Evolutionary conservation across 78 protist species (phyloP), one percentile per base, ranked within the genome.

Genomic region (Planoprotostelium fungivorum): DNA sequence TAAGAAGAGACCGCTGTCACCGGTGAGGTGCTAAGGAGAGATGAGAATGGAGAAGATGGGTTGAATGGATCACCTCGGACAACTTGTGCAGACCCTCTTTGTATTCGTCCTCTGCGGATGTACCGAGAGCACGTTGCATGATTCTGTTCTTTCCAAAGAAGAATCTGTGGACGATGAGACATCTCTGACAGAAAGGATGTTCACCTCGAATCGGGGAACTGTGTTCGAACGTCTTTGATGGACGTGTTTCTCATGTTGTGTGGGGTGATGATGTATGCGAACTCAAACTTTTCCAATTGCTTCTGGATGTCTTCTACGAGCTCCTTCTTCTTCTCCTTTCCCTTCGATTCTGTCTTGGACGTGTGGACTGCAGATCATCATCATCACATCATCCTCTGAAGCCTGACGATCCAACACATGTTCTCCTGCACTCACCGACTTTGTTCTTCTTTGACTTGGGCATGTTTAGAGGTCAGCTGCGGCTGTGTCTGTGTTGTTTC

Each of bases 81-180:
- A 97, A 29, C 73, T 91, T 38, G 87, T 37, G 87, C 25, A 96
- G 51, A 89, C 93, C 90, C 1, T 87, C 87, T 31, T 35, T 86
- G 25, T 83, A 28, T 89, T 96, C 97, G 29, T 91, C 91, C 84
- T 87, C 87, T 5, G 38, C 89, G 25, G 93, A 1, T n/a, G 63
- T 28, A 73, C 99, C 99, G 37, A 97, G 85, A 25, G 98, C 98
- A 16, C 89, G 35, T 0, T 89, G 37, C 92, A 98, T 91, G 39
- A 97, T 95, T 88, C 93, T 94, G 89, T 95, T 97, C 90, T 95
- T 94, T 63, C 99, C 99, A 38, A 97, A 87, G 51, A 97, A 94
- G 94, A 98, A 91, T 34, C 95, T 84, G 29, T 89, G 31, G 29
- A 38, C 87, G 35, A 38, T 28, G 93, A 89, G 88, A 28, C 91